A percentile compares a stretch with the other conserved stretches of the same genome.
phyloP scores from a whole-genome alignment of 768 basidiomycete species.

The Suillus ampliporus region DNA sequence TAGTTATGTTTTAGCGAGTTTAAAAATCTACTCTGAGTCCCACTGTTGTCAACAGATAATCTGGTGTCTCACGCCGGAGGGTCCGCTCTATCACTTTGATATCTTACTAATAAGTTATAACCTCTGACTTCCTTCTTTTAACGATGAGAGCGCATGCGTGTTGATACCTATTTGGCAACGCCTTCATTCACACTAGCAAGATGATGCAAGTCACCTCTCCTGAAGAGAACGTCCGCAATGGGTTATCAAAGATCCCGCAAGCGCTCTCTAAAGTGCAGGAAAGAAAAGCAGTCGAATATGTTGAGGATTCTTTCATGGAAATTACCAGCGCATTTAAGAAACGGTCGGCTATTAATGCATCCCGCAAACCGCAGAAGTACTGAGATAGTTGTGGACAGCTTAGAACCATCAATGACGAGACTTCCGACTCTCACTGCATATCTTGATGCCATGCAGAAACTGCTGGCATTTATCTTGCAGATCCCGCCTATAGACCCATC shows the following conservation, averaged over 20 bases:
- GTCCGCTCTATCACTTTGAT: too few relatives aligned
- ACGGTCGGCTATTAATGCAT: slow-evolving; percentile 53
- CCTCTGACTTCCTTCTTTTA: too few relatives aligned
- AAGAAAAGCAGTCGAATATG: slow-evolving; percentile 62
- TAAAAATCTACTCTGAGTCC: too few relatives aligned
- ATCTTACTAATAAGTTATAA: too few relatives aligned
- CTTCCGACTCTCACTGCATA: slow-evolving; percentile 65
- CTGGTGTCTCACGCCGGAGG: too few relatives aligned
- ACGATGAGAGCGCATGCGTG: slow-evolving; percentile 3
- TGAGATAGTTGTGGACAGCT: slow-evolving; percentile 19
- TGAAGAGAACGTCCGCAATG: slow-evolving; percentile 7
- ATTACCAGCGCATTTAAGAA: slow-evolving; percentile 76
- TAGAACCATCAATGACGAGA: slow-evolving; percentile 46
- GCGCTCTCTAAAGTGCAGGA: slow-evolving; percentile 64
- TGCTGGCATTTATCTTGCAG: slow-evolving; percentile 69
- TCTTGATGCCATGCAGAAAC: slow-evolving; percentile 57
- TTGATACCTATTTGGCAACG: slow-evolving; percentile 27
- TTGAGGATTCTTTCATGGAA: slow-evolving; percentile 69
- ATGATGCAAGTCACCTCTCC: too few relatives aligned
- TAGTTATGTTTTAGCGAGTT: too few relatives aligned
- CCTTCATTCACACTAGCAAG: background rate
- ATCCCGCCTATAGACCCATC: slow-evolving; percentile 80
- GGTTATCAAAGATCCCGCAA: background rate
- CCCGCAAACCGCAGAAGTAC: slow-evolving; percentile 2
- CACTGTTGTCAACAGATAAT: too few relatives aligned